These are phyloP conservation scores for barrel medic (Medicago truncatula) DNA, from an alignment of 306 rosid species.

Conservation along the genomic window DNA sequence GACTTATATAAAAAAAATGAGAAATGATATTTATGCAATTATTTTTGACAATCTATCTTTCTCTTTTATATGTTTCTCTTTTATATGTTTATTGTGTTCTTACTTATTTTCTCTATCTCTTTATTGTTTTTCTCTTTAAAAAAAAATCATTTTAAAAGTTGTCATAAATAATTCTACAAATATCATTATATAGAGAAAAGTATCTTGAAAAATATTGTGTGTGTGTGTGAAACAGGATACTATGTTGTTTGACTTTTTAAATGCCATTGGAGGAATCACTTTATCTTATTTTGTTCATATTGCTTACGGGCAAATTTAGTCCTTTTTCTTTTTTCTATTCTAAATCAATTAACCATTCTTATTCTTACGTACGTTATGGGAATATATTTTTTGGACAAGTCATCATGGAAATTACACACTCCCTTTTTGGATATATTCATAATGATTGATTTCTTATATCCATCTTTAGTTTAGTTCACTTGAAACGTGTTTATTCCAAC, in stretches of 20 bases:
- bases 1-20: neutral
- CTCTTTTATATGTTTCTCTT: no score
- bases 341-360: neutral
- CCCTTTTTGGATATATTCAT: neutral
- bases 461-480: neutral
- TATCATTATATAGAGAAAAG: neutral
- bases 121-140: no score
- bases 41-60: no score
- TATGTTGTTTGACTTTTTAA: constrained; percentile 9
- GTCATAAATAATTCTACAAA: no score
- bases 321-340: neutral
- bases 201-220: no score
- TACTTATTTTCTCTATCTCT: no score
- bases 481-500: neutral
- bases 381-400: no score
- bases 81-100: no score
- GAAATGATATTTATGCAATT: no score
- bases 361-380: no score
- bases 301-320: neutral
- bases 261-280: constrained; percentile 35
- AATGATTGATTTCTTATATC: no score
- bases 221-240: neutral
- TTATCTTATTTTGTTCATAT: neutral
- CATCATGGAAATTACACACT: neutral
- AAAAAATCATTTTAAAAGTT: no score